These are phyloP conservation scores for Aspergillus hiratsukae DNA, from an alignment of 2,329 filamentous ascomycete species.

Conservation along the genomic window DNA sequence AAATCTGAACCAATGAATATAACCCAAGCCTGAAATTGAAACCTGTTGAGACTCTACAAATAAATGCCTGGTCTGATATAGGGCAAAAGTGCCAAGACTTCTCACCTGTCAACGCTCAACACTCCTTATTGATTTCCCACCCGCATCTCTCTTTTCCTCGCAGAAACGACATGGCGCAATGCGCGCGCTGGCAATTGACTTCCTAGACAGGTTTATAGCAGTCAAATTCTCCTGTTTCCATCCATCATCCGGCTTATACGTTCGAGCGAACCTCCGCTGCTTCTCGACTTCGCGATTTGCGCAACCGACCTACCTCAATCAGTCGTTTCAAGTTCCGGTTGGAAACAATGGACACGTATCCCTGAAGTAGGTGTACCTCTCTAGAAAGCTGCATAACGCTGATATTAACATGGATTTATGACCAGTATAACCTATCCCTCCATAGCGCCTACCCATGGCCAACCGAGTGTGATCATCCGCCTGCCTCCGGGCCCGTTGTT, in stretches of 20 bases:
- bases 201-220: constrained; percentile 1
- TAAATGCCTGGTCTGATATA: background rate
- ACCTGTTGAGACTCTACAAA: background rate
- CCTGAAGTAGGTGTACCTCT: constrained; percentile 18
- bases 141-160: background rate
- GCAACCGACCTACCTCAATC: background rate
- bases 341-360: constrained; percentile 27
- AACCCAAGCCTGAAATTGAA: background rate
- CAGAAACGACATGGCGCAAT: constrained; percentile 17
- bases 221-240: background rate
- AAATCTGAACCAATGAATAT: background rate
- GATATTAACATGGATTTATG: too few relatives aligned
- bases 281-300: background rate
- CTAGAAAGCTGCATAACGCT: background rate
- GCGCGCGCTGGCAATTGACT: constrained; percentile 9
- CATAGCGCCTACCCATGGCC: background rate
- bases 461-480: constrained; percentile 32
- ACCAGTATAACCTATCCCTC: constrained; percentile 20
- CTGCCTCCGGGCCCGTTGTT: constrained; percentile 36
- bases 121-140: background rate
- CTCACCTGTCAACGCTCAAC: background rate
- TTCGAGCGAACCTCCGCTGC: background rate
- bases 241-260: background rate
- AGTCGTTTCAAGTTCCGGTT: constrained; percentile 16
- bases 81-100: background rate